Evolutionary conservation across 1,284 basidiomycete species (phyloP).

Genomic region (Pseudozyma sp.): DNA sequence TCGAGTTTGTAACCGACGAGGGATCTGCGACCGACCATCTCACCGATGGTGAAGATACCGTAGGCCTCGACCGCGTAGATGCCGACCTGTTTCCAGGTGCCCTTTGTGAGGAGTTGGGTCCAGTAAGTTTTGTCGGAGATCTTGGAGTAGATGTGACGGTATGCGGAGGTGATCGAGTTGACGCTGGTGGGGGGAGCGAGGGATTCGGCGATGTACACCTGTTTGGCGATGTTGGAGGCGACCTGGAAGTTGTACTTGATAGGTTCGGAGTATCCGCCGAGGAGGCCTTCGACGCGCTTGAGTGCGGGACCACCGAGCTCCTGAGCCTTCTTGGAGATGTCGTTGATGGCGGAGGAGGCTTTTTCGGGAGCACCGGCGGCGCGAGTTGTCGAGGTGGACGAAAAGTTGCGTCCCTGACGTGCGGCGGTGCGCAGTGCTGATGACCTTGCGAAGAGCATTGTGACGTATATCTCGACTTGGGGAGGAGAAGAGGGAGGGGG

Average conservation of each 20-base stretch:
- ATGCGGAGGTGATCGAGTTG: constrained; percentile 77
- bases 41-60: constrained; percentile 77
- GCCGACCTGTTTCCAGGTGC: constrained; percentile 79
- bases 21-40: constrained; percentile 63
- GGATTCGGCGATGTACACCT: constrained; percentile 88
- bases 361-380: constrained; percentile 33
- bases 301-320: constrained; percentile 57
- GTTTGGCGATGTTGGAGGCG: constrained; percentile 84
- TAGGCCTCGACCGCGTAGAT: constrained; percentile 90
- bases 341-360: constrained; percentile 36
- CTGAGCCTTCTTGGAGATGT: constrained; percentile 54
- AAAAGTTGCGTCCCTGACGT: constrained; percentile 31
- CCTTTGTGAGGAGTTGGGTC: constrained; percentile 77
- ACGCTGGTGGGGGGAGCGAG: constrained; percentile 83
- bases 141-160: constrained; percentile 79
- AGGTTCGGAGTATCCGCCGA: constrained; percentile 58
- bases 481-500: background rate
- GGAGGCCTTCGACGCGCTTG: constrained; percentile 52
- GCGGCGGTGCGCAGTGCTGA: constrained; percentile 28
- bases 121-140: constrained; percentile 78
- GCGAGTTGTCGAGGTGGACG: constrained; percentile 15
- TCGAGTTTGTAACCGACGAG: constrained; percentile 63
- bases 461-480: background rate
- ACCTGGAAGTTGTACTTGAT: constrained; percentile 73
- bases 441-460: constrained; percentile 37